These are phyloP conservation scores for Neotropicomus parvogracilis DNA, from an alignment of 1,284 basidiomycete species.

Conservation along the genomic window DNA sequence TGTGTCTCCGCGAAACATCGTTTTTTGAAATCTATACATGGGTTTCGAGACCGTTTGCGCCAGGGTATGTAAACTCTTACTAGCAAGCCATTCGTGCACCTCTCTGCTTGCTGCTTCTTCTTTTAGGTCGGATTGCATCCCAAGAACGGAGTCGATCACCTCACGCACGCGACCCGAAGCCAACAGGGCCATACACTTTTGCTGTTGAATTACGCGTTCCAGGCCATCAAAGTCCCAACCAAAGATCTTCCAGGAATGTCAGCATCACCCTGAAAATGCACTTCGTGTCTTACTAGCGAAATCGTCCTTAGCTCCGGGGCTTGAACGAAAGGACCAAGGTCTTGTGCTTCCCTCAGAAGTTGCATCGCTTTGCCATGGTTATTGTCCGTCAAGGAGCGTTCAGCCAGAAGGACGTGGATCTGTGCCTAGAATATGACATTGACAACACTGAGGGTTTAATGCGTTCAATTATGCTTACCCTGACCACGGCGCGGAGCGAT, in stretches of 20 bases:
- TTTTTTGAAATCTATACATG: neutral
- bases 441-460: neutral
- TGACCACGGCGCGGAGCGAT: neutral
- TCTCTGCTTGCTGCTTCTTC: neutral
- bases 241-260: slow-evolving; percentile 7
- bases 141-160: neutral
- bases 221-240: slow-evolving; percentile 9
- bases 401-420: slow-evolving; percentile 1
- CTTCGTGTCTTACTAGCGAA: neutral
- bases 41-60: neutral
- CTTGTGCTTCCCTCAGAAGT: neutral
- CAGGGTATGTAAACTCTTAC: neutral
- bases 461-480: neutral
- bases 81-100: neutral
- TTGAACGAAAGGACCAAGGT: neutral
- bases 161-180: neutral
- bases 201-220: neutral
- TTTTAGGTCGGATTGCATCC: neutral
- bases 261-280: neutral
- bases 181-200: neutral
- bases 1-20: neutral
- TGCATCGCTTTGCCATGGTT: neutral
- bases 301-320: slow-evolving; percentile 3
- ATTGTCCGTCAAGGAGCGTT: neutral
- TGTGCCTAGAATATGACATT: neutral